Evolutionary conservation across 2,329 filamentous ascomycete species (phyloP), one percentile per base, ranked within the genome.

Genomic region (Diaporthe helianthi): DNA sequence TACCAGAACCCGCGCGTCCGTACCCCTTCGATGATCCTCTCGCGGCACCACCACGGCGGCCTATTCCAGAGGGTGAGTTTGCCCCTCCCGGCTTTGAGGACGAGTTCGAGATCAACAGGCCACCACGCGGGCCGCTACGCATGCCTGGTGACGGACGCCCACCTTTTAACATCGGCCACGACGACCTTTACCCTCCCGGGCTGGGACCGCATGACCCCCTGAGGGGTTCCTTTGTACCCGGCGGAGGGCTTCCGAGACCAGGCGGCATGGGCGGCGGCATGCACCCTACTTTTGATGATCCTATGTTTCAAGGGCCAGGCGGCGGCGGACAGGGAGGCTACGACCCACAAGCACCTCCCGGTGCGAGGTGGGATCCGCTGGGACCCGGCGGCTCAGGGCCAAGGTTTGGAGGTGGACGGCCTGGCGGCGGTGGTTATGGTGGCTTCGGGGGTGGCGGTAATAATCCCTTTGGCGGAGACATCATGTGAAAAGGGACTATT

Each of bases 221-320:
- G 3, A 83, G 92, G 38, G 87, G 88, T 5, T 86, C 87, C 2
- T 87, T 93, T 67, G 87, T 89, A 6, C 71, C 71, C 8, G 87
- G 88, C 36, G 85, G 87, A n/a, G 86, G 88, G 0, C 79, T 89
- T 6, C 83, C 84, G 26, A 81, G 85, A n/a, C 83, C 84, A 0
- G 87, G 88, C 17, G 87, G 89, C 24, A 86, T 75, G 3, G 75
- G 86, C 13, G 89, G 91, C 15, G 96, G 96, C 0, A 99, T 99
- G 96, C 93, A 98, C 79, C 96, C 96, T 0, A 97, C 94, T 0
- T 96, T 97, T 78, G 93, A 97, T 75, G 94, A 98, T 76, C 93
- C 93, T 8, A 80, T 98, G 58, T 97, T 97, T 77, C 86, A 86
- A 7, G 91, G 90, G 0, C 80, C 79, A 1, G 82, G 78, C 8